Evolutionary conservation across 371 early-diverging fungal genomes (phyloP).

Genomic region (Blastocladiella emersonii): DNA sequence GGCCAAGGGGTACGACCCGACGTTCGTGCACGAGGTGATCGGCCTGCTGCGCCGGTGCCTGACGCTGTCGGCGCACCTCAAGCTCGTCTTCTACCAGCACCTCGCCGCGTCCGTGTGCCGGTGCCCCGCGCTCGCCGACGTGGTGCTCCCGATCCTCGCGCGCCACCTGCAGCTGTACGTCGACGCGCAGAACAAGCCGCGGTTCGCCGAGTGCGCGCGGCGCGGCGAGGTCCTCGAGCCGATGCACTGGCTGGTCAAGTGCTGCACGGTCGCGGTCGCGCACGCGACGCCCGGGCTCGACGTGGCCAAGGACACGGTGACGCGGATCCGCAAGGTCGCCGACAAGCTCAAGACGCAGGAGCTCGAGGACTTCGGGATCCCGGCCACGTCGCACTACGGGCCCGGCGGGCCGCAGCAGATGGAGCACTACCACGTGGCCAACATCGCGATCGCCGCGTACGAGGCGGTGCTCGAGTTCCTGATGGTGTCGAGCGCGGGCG

Average conservation of each 20-base stretch:
- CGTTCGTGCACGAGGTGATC: background rate
- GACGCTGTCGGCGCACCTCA: background rate
- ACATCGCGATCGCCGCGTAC: background rate
- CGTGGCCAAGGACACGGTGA: background rate
- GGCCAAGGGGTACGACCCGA: background rate
- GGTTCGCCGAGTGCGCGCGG: background rate
- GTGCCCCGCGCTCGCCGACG: background rate
- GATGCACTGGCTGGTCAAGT: background rate
- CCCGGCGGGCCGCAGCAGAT: background rate
- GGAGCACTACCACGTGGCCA: background rate
- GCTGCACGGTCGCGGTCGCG: background rate
- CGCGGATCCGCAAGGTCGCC: background rate
- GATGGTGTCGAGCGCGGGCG: background rate
- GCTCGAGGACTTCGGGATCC: background rate
- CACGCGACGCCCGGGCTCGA: background rate
- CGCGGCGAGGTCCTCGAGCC: background rate
- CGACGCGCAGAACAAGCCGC: background rate
- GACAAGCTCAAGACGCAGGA: background rate
- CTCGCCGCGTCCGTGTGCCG: background rate
- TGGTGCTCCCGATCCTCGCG: background rate
- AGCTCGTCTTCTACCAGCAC: background rate
- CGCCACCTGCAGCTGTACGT: background rate
- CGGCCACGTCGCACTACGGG: background rate
- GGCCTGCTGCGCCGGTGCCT: background rate
- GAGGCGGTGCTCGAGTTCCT: background rate